Base-by-base conservation (phyloP, 176 grass and related monocot genomes). In the Phyllostachys edulis region DNA sequence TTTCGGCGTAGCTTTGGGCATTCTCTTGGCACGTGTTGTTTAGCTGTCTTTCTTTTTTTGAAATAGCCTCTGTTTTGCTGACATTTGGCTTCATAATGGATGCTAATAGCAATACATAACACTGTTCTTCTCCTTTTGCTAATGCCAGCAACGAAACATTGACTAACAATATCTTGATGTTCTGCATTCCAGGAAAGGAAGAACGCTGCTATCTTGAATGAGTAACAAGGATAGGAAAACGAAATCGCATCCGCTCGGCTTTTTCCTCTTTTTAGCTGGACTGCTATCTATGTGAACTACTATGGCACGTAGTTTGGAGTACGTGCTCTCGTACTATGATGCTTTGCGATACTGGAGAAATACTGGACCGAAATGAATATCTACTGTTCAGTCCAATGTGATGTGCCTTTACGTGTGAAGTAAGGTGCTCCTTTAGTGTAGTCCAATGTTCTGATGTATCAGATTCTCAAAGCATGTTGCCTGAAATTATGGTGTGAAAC, bases 151-250 rank as follows among this genome's bases (percentile, higher is more conserved):
- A 57, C 8, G 61, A 46, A 52, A 38, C 27, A 5, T 16, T 62
- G 18, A 42, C 37, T 56, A n/a, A 57, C 21, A 71, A 16, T 61
- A 40, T 12, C 57, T 34, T 23, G 13, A 51, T 17, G 15, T 71
- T 84, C 61, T 80, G 36, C 40, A 51, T 56, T 87, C 57, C 90
- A 96, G 90, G 93, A 59, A 16, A 93, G 91, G 83, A 96, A 93
- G 79, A 87, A 89, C 36, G 72, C 72, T 20, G 85, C 60, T 23
- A 82, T 96, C 50, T 88, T 96, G 24, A 60, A 69, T 9, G 90
- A 89, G 38, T 87, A 72, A 77, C 27, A 46, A 21, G 65, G 74
- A 85, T 54, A 32, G 46, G 50, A 24, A 56, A 77, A 50, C 42
- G 16, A 18, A 63, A 39, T 4, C 45, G 23, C 59, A 74, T 41